phyloP scores from a whole-genome alignment of 768 basidiomycete species.

The Suillus fuscotomentosus region DNA sequence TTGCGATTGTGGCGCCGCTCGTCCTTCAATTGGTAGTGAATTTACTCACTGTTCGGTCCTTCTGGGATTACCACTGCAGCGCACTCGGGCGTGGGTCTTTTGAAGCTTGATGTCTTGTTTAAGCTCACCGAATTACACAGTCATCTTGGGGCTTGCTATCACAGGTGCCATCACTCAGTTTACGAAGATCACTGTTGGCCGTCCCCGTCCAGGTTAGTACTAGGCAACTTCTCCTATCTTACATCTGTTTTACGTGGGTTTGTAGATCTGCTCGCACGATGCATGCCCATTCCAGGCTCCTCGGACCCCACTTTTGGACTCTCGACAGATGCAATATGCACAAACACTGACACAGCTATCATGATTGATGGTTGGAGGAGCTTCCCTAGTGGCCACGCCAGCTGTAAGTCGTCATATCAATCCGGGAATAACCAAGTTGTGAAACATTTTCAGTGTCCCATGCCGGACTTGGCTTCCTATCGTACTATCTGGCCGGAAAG shows the following conservation, averaged over 20 bases:
- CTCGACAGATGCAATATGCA: constrained; percentile 76
- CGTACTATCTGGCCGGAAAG: constrained; percentile 90
- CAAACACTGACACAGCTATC: constrained; percentile 55
- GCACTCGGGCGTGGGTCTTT: constrained; percentile 39
- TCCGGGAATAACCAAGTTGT: not conserved
- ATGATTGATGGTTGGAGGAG: constrained; percentile 87
- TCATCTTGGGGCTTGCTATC: constrained; percentile 70
- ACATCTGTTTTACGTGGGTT: not conserved
- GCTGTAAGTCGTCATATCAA: constrained; percentile 46
- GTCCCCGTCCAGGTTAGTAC: constrained; percentile 76
- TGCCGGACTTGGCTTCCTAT: constrained; percentile 86
- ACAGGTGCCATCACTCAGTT: constrained; percentile 84
- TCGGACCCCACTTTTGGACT: constrained; percentile 72
- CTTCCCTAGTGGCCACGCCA: constrained; percentile 91
- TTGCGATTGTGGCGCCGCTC: constrained; percentile 64
- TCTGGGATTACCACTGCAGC: constrained; percentile 88
- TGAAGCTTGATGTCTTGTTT: constrained; percentile 27
- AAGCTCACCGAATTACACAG: constrained; percentile 30
- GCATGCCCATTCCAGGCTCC: constrained; percentile 64
- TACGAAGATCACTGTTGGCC: constrained; percentile 83
- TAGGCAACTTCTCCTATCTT: not conserved
- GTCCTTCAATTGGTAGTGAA: constrained; percentile 70
- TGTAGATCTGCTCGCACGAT: constrained; percentile 38
- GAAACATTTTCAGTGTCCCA: constrained; percentile 66
- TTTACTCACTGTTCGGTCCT: constrained; percentile 67